phyloP scores from a whole-genome alignment of 306 rosid genomes.

The Clitoria ternatea region DNA sequence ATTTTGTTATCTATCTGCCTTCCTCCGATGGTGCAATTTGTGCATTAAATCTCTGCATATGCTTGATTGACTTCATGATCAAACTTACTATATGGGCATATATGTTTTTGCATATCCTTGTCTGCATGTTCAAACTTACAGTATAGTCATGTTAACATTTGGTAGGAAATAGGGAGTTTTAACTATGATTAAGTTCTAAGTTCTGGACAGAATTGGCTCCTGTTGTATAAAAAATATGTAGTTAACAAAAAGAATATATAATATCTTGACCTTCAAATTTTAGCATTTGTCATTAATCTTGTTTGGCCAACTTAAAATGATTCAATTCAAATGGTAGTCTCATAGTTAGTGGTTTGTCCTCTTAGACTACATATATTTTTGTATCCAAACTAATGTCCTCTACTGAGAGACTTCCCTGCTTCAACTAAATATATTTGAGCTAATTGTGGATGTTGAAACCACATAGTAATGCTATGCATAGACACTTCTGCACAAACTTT shows the following conservation, averaged over 20 bases:
- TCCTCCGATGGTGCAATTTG: background rate
- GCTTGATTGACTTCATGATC: background rate
- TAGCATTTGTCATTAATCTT: no score
- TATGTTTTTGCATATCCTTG: no score
- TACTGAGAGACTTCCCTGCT: background rate
- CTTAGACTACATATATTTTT: background rate
- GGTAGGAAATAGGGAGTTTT: no score
- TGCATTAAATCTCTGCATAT: background rate
- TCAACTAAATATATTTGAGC: background rate
- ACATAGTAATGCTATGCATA: background rate
- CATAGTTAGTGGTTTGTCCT: background rate
- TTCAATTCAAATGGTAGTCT: background rate
- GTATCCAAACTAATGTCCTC: background rate
- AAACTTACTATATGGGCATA: background rate
- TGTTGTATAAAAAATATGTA: no score
- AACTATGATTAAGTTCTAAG: no score
- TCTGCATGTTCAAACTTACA: background rate
- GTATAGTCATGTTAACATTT: no score
- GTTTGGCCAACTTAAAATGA: background rate
- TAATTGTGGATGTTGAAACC: background rate
- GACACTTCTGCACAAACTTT: background rate
- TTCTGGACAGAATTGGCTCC: no score
- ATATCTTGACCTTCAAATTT: no score
- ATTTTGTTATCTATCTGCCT: background rate
- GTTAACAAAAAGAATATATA: no score